Evolutionary conservation across 2,329 filamentous ascomycete species (phyloP).

Genomic region (Colletotrichum horii): DNA sequence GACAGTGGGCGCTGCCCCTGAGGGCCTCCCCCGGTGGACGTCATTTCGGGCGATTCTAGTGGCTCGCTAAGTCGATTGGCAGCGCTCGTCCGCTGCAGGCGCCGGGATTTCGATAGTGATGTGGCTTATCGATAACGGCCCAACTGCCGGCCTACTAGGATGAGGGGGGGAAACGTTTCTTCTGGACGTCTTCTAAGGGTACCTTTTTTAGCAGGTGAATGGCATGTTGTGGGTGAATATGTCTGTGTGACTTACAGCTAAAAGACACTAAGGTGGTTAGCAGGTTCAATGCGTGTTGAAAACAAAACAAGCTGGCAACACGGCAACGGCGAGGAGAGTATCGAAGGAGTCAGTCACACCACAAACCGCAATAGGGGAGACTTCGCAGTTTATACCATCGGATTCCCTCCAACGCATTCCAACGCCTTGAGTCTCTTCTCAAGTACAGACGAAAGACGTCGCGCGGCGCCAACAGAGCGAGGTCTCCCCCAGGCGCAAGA

Average conservation of each 20-base stretch:
- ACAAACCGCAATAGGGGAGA: not conserved
- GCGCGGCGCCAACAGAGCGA: conserved; percentile 3
- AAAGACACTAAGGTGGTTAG: not conserved
- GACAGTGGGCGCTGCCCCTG: conserved; percentile 22
- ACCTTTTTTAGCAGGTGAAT: not conserved
- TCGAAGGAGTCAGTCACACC: not conserved
- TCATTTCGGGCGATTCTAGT: conserved; percentile 21
- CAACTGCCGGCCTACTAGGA: conserved; percentile 3
- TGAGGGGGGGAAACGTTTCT: not conserved
- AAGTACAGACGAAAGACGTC: conserved; percentile 17
- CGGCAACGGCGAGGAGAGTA: not conserved
- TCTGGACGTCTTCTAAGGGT: not conserved
- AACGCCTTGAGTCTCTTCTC: not conserved
- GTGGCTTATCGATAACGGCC: conserved; percentile 16
- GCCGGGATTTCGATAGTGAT: conserved; percentile 12
- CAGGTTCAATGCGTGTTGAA: not conserved
- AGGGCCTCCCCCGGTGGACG: conserved; percentile 9
- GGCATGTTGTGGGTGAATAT: not conserved
- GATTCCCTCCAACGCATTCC: not conserved
- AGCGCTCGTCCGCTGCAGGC: conserved; percentile 21
- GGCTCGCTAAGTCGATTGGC: conserved; percentile 18
- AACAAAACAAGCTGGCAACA: not conserved
- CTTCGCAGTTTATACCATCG: not conserved
- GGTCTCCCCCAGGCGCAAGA: conserved; percentile 10
- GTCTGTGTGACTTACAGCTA: not conserved